Conservation (phyloP, 1,139 yeast genomes). For the Hansenula anomala region DNA sequence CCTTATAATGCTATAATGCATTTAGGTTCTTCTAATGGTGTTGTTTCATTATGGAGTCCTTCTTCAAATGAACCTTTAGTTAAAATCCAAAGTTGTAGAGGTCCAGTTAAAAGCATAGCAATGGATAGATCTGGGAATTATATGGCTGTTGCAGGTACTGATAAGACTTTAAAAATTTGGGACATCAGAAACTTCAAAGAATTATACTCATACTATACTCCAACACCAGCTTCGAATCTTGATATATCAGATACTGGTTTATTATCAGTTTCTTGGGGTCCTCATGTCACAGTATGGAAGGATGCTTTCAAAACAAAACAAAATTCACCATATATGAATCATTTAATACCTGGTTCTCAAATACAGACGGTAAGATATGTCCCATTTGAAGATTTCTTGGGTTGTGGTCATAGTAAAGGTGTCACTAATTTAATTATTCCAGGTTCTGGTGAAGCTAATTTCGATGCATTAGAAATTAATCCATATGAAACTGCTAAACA, state of each 20-base stretch:
- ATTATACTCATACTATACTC: conserved; percentile 56
- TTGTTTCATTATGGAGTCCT: conserved; percentile 93
- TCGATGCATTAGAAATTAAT: conserved; percentile 88
- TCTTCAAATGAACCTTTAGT: conserved; percentile 82
- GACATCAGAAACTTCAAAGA: conserved; percentile 83
- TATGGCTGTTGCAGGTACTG: conserved; percentile 93
- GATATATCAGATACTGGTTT: conserved; percentile 87
- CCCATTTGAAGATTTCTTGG: conserved; percentile 94
- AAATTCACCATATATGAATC: conserved; percentile 86
- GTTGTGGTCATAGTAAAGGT: conserved; percentile 80
- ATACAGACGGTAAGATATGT: conserved; percentile 68
- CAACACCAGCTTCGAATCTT: conserved; percentile 80
- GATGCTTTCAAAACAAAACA: conserved; percentile 52
- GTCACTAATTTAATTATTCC: conserved; percentile 82
- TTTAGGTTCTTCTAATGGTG: conserved; percentile 91
- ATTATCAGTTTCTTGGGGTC: conserved; percentile 88
- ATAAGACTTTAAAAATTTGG: conserved; percentile 84
- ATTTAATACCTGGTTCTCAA: conserved; percentile 73
- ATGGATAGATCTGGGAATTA: conserved; percentile 89
- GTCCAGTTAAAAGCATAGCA: conserved; percentile 84
- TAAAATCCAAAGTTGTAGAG: conserved; percentile 74
- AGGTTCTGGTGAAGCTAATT: conserved; percentile 98
- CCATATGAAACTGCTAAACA: conserved; percentile 91
- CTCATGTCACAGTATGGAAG: conserved; percentile 88
- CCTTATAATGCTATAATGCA: conserved; percentile 96